Base-by-base conservation (phyloP, 83 land plant species). In the Diphasiastrum complanatum region DNA sequence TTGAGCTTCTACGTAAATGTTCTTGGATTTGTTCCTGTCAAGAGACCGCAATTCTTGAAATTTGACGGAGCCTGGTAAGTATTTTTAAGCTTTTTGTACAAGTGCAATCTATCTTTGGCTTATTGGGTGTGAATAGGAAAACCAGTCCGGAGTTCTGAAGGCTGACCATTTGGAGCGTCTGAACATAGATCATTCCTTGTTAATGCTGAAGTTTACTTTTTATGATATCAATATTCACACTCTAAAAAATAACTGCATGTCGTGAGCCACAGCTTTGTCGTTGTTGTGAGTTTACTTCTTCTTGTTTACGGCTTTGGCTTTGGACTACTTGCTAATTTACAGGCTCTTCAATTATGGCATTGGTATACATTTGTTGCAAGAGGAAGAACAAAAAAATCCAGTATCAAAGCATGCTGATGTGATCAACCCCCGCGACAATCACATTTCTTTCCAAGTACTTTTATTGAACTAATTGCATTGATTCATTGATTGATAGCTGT, bases 331-430 rank as follows among this genome's bases (percentile, higher is more conserved):
- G n/a, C n/a, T n/a, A n/a, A 3, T 26, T 8, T 65, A 59, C 51
- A 81, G 85, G 85, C 53, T 88, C 27, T 86, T 82, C 75, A 88
- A 85, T 66, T 85, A 85, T 49, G 95, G 95, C 11, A 54, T 88
- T 12, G 86, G 95, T 24, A 77, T 88, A 32, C 95, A 88, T 64
- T 51, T 88, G 47, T 56, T 85, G 60, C 82, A 88, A 45, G 41
- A 52, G 22, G 38, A 37, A 78, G 25, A 75, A 79, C 12, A 71
- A 57, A 45, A 45, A 63, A 3, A 45, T 40, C 25, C 14, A 50
- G 40, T 69, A 24, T 25, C 37, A 49, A 48, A 48, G 37, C 27
- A 72, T 14, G 26, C 23, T 2, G 64, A 19, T 65, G 51, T 74
- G 20, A 47, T 88, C 34, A 76, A 85, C 32, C 86, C 84, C 48